A percentile compares a stretch with the other conserved stretches of the same genome.
These are phyloP conservation scores for Penicillium sp. DNA, from an alignment of 2,329 filamentous ascomycete species.

Conservation along the genomic window DNA sequence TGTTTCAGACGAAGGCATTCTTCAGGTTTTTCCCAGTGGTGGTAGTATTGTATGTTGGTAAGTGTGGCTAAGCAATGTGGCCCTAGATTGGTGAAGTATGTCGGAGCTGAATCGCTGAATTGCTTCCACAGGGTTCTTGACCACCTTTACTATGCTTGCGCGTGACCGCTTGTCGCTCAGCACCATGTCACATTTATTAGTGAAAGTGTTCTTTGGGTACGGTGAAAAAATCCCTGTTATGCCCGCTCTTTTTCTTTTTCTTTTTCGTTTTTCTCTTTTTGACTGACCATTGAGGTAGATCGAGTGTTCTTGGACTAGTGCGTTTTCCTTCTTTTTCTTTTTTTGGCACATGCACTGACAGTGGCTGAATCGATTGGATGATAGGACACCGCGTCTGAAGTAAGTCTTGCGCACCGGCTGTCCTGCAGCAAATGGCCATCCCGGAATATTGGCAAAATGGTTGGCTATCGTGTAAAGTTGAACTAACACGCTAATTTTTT, in stretches of 20 bases:
- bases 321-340: slow-evolving; percentile 32
- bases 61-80: slow-evolving; percentile 21
- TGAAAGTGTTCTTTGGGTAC: slow-evolving; percentile 63
- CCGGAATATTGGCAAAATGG: slow-evolving; percentile 31
- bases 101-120: slow-evolving; percentile 6
- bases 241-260: slow-evolving; percentile 21
- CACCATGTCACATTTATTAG: slow-evolving; percentile 59
- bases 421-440: slow-evolving; percentile 32
- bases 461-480: slow-evolving; percentile 41
- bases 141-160: slow-evolving; percentile 66
- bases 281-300: slow-evolving; percentile 35
- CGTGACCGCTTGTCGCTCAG: slow-evolving; percentile 55
- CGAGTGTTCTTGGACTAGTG: slow-evolving; percentile 59
- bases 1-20: slow-evolving; percentile 71
- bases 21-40: slow-evolving; percentile 77
- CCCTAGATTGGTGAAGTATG: slow-evolving; percentile 3
- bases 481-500: slow-evolving; percentile 37
- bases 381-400: slow-evolving; percentile 40
- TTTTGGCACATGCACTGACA: slow-evolving; percentile 22
- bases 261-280: not conserved
- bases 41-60: slow-evolving; percentile 74
- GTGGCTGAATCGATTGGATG: slow-evolving; percentile 44
- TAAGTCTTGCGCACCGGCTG: slow-evolving; percentile 33
- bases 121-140: slow-evolving; percentile 67
- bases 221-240: slow-evolving; percentile 21